A percentile compares a stretch with the other conserved stretches of the same genome.
These are phyloP conservation scores for Acrocalymma vagum DNA, from an alignment of 2,329 filamentous ascomycete genomes.

Conservation along the genomic window DNA sequence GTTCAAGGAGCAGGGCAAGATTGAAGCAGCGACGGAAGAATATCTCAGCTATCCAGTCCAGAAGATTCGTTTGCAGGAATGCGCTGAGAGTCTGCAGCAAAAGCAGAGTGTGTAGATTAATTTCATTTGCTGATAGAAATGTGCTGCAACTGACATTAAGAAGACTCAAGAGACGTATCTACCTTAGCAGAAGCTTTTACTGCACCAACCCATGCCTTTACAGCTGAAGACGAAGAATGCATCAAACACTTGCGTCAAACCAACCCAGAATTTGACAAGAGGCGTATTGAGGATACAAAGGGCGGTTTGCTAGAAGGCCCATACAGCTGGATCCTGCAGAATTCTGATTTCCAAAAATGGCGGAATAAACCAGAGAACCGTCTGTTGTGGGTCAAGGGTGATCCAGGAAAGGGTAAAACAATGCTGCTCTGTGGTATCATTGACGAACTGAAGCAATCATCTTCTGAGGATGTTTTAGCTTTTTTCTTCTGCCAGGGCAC, in stretches of 20 bases:
- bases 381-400: constrained; percentile 47
- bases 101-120: constrained; percentile 16
- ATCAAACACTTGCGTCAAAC: constrained; percentile 13
- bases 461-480: constrained; percentile 15
- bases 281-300: constrained; percentile 6
- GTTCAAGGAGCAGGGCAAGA: constrained; percentile 12
- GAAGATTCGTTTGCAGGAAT: constrained; percentile 8
- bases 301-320: constrained; percentile 13
- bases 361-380: constrained; percentile 12
- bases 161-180: too few relatives aligned
- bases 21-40: constrained; percentile 10
- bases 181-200: too few relatives aligned
- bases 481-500: constrained; percentile 51
- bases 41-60: constrained; percentile 18
- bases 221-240: too few relatives aligned
- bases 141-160: too few relatives aligned
- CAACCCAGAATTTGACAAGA: constrained; percentile 8
- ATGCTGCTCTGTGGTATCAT: constrained; percentile 42
- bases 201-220: too few relatives aligned
- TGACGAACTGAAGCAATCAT: constrained; percentile 29
- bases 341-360: constrained; percentile 31
- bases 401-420: constrained; percentile 42
- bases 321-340: constrained; percentile 13
- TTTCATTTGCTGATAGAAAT: background rate
- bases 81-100: constrained; percentile 19